These are phyloP conservation scores for Platanthera zijinensis DNA, from an alignment of 106 monocot species.

Conservation along the genomic window DNA sequence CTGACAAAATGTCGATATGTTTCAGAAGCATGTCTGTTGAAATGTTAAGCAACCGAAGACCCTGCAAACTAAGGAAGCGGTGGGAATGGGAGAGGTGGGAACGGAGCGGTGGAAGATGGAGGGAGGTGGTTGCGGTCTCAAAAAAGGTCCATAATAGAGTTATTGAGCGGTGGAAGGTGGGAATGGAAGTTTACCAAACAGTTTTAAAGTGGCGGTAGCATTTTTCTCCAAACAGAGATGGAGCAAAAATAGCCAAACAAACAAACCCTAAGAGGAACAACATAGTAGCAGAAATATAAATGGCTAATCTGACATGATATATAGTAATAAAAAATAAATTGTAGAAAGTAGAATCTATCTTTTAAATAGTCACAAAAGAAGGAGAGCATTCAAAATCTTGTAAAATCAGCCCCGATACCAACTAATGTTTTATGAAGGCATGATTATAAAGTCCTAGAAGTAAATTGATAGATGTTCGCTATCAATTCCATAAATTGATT, in stretches of 20 bases:
- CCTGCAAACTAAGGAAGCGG: too few relatives aligned
- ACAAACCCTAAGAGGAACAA: neutral
- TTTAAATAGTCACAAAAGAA: neutral
- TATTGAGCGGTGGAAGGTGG: too few relatives aligned
- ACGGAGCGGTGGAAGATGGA: neutral
- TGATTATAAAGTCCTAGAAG: neutral
- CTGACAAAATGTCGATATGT: constrained; percentile 22
- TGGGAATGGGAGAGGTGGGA: too few relatives aligned
- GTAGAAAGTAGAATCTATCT: neutral
- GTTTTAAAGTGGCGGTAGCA: too few relatives aligned
- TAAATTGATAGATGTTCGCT: too few relatives aligned
- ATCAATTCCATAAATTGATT: too few relatives aligned
- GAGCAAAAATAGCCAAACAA: too few relatives aligned
- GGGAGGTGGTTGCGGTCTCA: too few relatives aligned
- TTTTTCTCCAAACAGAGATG: too few relatives aligned
- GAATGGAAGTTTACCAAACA: too few relatives aligned
- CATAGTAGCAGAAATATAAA: neutral
- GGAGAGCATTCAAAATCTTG: neutral
- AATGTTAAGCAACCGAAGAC: neutral
- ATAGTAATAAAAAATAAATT: neutral
- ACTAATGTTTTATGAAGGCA: constrained; percentile 1
- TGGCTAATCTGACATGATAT: neutral
- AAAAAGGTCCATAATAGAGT: too few relatives aligned
- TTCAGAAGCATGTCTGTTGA: neutral
- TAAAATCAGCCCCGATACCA: neutral